Evolutionary conservation across 2,329 filamentous ascomycete genomes (phyloP).

Genomic region (Claviceps citrina): DNA sequence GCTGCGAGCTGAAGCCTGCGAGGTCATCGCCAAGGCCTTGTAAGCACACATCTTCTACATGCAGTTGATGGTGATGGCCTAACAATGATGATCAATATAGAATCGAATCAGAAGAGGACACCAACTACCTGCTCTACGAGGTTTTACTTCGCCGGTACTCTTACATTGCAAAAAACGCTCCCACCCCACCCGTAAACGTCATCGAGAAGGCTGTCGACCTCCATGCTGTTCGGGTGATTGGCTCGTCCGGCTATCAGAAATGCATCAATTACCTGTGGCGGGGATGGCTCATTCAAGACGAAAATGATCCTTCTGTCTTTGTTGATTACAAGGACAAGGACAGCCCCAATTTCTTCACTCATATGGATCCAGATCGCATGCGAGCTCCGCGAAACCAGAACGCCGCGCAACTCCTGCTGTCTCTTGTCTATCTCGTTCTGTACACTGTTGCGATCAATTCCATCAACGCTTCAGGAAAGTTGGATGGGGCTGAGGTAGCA

Average conservation of each 20-base stretch:
- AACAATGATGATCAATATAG: slow-evolving; percentile 22
- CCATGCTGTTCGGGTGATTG: slow-evolving; percentile 77
- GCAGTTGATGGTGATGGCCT: neutral
- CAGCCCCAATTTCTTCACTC: slow-evolving; percentile 59
- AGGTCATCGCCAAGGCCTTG: slow-evolving; percentile 76
- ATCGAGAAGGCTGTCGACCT: slow-evolving; percentile 89
- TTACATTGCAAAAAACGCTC: slow-evolving; percentile 54
- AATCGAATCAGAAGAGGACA: slow-evolving; percentile 75
- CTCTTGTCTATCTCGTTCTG: slow-evolving; percentile 64
- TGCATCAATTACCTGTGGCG: slow-evolving; percentile 87
- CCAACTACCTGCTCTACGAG: slow-evolving; percentile 61
- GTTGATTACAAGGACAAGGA: slow-evolving; percentile 74
- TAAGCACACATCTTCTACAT: slow-evolving; percentile 16
- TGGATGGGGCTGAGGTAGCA: slow-evolving; percentile 70
- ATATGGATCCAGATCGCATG: slow-evolving; percentile 91
- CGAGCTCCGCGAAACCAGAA: slow-evolving; percentile 88
- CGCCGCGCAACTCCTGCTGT: slow-evolving; percentile 69
- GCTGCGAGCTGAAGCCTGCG: slow-evolving; percentile 66
- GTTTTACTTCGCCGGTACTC: slow-evolving; percentile 82
- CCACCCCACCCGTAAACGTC: slow-evolving; percentile 67
- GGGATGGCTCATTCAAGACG: slow-evolving; percentile 93
- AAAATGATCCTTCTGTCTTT: slow-evolving; percentile 78
- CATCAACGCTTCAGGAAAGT: slow-evolving; percentile 67
- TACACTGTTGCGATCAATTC: slow-evolving; percentile 91
- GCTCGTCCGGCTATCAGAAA: slow-evolving; percentile 87